A percentile compares a stretch with the other conserved stretches of the same genome.
These are phyloP conservation scores for Pisolithus albus DNA, from an alignment of 768 basidiomycete species.

Conservation along the genomic window DNA sequence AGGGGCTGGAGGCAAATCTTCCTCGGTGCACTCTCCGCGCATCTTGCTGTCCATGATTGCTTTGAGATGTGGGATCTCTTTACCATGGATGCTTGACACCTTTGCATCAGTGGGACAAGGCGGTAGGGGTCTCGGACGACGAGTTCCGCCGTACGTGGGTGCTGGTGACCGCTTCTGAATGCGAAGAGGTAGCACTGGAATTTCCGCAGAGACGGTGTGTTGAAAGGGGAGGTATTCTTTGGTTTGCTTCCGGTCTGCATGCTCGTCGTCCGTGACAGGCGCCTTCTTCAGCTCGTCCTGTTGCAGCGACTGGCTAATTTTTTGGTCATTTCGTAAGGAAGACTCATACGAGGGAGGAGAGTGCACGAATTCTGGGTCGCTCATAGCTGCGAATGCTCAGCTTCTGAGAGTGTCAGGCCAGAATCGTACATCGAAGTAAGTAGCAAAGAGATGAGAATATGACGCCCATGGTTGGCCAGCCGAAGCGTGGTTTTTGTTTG, in stretches of 20 bases:
- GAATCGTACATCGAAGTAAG: constrained; percentile 1
- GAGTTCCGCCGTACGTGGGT: neutral
- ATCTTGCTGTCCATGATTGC: constrained; percentile 6
- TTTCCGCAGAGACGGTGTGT: constrained; percentile 4
- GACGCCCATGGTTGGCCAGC: too few relatives aligned
- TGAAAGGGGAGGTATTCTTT: constrained; percentile 7
- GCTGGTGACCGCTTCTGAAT: constrained; percentile 5
- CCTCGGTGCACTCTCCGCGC: constrained; percentile 1
- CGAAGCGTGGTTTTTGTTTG: constrained; percentile 5
- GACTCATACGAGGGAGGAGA: constrained; percentile 39
- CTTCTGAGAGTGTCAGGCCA: neutral
- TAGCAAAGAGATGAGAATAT: neutral
- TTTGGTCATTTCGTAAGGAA: constrained; percentile 43
- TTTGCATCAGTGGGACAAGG: constrained; percentile 11
- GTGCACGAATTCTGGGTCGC: constrained; percentile 18
- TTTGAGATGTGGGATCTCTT: neutral
- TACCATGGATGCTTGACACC: neutral
- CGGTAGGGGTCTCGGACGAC: constrained; percentile 21
- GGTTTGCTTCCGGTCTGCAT: constrained; percentile 15
- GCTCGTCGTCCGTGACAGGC: constrained; percentile 7
- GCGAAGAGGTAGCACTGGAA: constrained; percentile 1
- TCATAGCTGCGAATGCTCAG: constrained; percentile 12
- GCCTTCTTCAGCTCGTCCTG: constrained; percentile 6
- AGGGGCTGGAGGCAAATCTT: constrained; percentile 18
- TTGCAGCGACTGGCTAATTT: constrained; percentile 30